A percentile compares a stretch with the other conserved stretches of the same genome.
These are phyloP conservation scores for Kokia cookei DNA, from an alignment of 441 rosid genomes.

Conservation along the genomic window DNA sequence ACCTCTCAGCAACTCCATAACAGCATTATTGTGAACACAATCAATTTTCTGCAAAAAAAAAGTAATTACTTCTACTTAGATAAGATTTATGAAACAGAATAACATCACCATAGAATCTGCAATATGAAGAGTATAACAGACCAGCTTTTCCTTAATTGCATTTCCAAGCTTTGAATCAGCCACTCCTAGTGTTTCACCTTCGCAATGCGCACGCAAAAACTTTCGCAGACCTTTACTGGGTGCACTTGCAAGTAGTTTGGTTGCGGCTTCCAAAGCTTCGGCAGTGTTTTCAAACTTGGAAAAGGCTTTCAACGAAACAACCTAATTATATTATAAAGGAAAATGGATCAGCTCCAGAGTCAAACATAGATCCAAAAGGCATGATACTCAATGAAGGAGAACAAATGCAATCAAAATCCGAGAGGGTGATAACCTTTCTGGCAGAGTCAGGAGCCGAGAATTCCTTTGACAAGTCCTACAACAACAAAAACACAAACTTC, in stretches of 20 bases:
- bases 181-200: conserved; percentile 63
- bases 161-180: conserved; percentile 95
- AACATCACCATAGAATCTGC: not conserved
- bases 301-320: conserved; percentile 77
- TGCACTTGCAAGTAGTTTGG: conserved; percentile 57
- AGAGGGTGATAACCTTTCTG: conserved; percentile 40
- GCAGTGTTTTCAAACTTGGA: conserved; percentile 81
- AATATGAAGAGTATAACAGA: conserved; percentile 14
- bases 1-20: conserved; percentile 93
- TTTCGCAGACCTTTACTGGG: conserved; percentile 70
- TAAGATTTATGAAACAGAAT: not conserved
- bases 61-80: conserved; percentile 9
- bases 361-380: not conserved
- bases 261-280: conserved; percentile 78
- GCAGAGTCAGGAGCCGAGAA: conserved; percentile 58
- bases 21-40: conserved; percentile 75
- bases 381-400: not conserved
- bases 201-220: conserved; percentile 64
- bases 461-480: conserved; percentile 66
- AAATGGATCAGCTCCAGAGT: not conserved
- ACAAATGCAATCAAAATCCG: not conserved
- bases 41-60: conserved; percentile 62
- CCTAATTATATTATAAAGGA: conserved; percentile 19
- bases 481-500: conserved; percentile 5
- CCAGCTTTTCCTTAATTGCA: conserved; percentile 85